phyloP scores from a whole-genome alignment of 78 protist genomes.

The Chrysochromulina parva region DNA sequence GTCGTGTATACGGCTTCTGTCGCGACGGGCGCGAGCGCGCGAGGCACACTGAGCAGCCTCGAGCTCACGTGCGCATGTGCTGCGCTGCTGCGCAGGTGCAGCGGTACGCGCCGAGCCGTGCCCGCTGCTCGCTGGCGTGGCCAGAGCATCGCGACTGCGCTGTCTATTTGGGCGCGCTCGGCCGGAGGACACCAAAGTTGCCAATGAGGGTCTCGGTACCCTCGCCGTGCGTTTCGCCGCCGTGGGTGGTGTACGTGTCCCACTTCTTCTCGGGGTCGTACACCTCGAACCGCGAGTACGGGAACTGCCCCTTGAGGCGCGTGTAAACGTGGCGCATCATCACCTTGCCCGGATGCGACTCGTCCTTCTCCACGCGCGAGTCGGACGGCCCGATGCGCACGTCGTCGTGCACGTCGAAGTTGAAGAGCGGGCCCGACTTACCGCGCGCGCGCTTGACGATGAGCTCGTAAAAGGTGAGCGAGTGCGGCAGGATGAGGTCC shows the following conservation, averaged over 20 bases:
- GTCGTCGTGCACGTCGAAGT: slow-evolving; percentile 92
- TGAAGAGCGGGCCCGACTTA: slow-evolving; percentile 87
- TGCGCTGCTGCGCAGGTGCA: too few species aligned
- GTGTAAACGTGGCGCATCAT: slow-evolving; percentile 80
- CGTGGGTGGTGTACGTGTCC: slow-evolving; percentile 32
- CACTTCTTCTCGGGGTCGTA: slow-evolving; percentile 58
- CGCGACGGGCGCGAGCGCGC: too few species aligned
- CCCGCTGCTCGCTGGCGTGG: too few species aligned
- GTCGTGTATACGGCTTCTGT: too few species aligned
- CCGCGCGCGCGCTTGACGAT: slow-evolving; percentile 87
- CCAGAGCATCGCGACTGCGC: too few species aligned
- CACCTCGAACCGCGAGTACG: slow-evolving; percentile 83
- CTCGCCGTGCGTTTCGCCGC: background rate
- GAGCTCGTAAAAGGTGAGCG: slow-evolving; percentile 83
- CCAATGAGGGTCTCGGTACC: background rate
- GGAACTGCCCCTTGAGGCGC: slow-evolving; percentile 87
- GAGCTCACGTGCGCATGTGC: too few species aligned
- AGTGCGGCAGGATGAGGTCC: slow-evolving; percentile 85
- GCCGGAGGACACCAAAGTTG: too few species aligned
- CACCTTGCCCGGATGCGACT: slow-evolving; percentile 89
- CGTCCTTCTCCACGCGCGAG: slow-evolving; percentile 86
- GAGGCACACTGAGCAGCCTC: too few species aligned
- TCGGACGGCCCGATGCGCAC: slow-evolving; percentile 70
- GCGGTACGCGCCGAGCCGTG: too few species aligned
- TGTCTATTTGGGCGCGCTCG: too few species aligned